phyloP scores from a whole-genome alignment of 768 basidiomycete species.

The Pleurotus cornucopiae region DNA sequence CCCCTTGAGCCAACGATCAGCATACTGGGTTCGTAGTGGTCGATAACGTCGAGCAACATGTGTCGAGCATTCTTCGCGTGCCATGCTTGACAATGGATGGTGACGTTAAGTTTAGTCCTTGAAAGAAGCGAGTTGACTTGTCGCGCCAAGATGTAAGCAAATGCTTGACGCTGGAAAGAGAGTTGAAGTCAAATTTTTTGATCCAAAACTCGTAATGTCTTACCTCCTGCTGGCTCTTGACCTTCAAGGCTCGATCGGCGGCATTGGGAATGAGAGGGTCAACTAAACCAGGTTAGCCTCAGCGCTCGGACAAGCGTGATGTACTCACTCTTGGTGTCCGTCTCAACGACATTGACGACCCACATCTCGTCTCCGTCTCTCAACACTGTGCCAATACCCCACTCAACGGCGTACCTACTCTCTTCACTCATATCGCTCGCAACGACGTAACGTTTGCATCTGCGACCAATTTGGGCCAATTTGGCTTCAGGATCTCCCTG shows the following conservation, averaged over 20 bases:
- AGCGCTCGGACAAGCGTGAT: not conserved
- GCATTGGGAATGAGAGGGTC: conserved; percentile 68
- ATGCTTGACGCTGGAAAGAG: conserved; percentile 68
- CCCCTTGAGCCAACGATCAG: conserved; percentile 95
- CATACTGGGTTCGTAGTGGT: conserved; percentile 85
- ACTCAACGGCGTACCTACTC: conserved; percentile 91
- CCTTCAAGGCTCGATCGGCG: conserved; percentile 71
- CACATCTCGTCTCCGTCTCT: conserved; percentile 94
- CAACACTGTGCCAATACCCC: conserved; percentile 95
- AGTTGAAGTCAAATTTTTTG: conserved; percentile 7
- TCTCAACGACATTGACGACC: conserved; percentile 88
- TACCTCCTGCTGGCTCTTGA: conserved; percentile 91
- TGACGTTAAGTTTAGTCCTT: conserved; percentile 84
- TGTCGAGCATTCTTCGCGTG: conserved; percentile 94
- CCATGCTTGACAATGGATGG: conserved; percentile 89
- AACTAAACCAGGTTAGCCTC: conserved; percentile 32
- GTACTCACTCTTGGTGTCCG: conserved; percentile 77
- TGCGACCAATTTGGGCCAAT: conserved; percentile 36
- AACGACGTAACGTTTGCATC: conserved; percentile 75
- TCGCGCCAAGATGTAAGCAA: conserved; percentile 83
- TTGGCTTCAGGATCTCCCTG: conserved; percentile 77
- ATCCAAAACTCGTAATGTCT: conserved; percentile 12
- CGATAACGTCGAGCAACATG: conserved; percentile 87
- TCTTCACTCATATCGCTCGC: conserved; percentile 96
- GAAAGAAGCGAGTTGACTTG: conserved; percentile 89